Percentiles rank a stretch among this genome's conserved stretches.
Conservation (phyloP, 2,329 filamentous ascomycete genomes). For the Paecilomyces sp. region DNA sequence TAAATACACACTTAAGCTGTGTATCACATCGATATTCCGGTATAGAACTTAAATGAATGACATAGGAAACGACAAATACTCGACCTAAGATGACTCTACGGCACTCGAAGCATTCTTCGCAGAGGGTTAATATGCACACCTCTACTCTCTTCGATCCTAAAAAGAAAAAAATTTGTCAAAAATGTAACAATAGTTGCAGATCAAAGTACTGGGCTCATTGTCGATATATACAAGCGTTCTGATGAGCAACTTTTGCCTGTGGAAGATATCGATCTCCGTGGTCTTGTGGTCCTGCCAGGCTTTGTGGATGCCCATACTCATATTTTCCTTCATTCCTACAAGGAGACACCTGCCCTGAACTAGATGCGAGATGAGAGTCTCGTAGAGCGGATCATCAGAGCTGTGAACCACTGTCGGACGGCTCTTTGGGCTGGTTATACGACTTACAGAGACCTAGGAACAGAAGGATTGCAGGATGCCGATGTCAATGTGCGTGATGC, state of each 20-base stretch:
- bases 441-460: background rate
- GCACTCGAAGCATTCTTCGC: background rate
- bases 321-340: conserved; percentile 48
- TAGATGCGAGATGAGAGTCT: background rate
- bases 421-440: background rate
- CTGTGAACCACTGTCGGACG: background rate
- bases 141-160: conserved; percentile 42
- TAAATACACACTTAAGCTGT: too few species aligned
- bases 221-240: background rate
- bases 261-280: conserved; percentile 39
- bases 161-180: conserved; percentile 31
- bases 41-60: too few species aligned
- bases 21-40: background rate
- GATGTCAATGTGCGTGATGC: background rate
- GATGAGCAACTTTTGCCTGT: background rate
- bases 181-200: conserved; percentile 40
- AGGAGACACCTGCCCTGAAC: background rate
- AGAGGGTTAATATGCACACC: conserved; percentile 32
- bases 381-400: background rate
- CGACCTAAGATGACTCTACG: background rate
- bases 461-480: background rate
- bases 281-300: conserved; percentile 45
- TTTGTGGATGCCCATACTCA: conserved; percentile 52
- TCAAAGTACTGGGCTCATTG: conserved; percentile 34
- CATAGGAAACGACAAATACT: too few species aligned